phyloP scores from a whole-genome alignment of 495 filamentous ascomycete species.

The Hypoxylon fuscum region DNA sequence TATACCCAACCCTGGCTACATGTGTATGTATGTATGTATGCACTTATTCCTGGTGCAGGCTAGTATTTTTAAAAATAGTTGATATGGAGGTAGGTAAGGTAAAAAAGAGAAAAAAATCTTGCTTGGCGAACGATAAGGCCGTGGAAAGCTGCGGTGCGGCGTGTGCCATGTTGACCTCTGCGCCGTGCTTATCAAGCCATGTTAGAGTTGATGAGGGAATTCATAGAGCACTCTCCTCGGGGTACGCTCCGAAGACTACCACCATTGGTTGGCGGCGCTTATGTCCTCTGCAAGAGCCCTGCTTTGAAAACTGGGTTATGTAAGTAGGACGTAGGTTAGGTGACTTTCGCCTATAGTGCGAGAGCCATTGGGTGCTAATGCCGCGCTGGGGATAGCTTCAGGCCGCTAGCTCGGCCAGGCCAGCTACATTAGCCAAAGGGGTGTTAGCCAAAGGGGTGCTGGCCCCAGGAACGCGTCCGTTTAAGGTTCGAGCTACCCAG shows the following conservation, averaged over 20 bases:
- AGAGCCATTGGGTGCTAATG: conserved; percentile 23
- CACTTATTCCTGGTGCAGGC: too few relatives aligned
- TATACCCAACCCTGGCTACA: too few relatives aligned
- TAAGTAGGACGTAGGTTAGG: too few relatives aligned
- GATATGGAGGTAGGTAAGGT: not conserved
- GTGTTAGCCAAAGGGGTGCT: not conserved
- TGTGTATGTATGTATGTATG: too few relatives aligned
- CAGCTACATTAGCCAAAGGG: not conserved
- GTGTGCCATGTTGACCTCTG: conserved; percentile 7
- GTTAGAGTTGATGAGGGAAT: too few relatives aligned
- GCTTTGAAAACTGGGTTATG: not conserved
- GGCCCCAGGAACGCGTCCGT: conserved; percentile 24
- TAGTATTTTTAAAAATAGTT: too few relatives aligned
- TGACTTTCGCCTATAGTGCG: not conserved
- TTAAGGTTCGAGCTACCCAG: conserved; percentile 16
- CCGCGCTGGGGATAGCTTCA: conserved; percentile 5
- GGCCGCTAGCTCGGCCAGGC: not conserved
- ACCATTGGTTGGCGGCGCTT: too few relatives aligned
- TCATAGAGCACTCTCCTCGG: too few relatives aligned
- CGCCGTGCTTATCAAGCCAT: too few relatives aligned
- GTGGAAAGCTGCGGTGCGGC: conserved; percentile 2
- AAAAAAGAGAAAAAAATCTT: not conserved
- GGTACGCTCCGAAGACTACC: too few relatives aligned
- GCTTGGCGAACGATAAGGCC: not conserved
- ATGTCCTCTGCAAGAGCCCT: too few relatives aligned